phyloP scores from a whole-genome alignment of 805 yeast genomes.

The Metschnikowia anglica region DNA sequence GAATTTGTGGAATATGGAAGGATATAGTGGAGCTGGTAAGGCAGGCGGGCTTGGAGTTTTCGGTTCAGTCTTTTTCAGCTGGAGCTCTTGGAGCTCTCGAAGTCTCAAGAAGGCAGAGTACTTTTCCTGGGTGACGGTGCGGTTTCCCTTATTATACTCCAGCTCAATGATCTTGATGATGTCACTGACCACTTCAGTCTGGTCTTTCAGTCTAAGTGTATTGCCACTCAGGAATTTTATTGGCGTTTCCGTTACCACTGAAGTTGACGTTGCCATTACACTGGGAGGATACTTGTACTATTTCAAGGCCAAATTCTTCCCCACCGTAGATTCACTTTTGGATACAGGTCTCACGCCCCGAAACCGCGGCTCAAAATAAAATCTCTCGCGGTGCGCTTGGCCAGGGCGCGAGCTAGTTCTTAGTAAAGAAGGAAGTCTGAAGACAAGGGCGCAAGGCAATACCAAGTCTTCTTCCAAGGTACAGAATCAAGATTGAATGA shows the following conservation, averaged over 20 bases:
- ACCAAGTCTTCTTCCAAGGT: too few relatives aligned
- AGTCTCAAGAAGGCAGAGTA: slow-evolving; percentile 31
- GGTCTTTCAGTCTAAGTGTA: background rate
- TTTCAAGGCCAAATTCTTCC: slow-evolving; percentile 2
- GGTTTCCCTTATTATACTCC: slow-evolving; percentile 40
- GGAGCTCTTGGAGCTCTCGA: slow-evolving; percentile 20
- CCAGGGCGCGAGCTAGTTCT: too few relatives aligned
- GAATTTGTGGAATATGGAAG: slow-evolving; percentile 37
- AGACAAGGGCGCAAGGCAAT: too few relatives aligned
- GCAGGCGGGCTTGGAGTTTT: slow-evolving; percentile 16
- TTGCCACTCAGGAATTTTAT: background rate
- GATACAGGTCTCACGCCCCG: slow-evolving; percentile 7
- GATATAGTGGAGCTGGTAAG: slow-evolving; percentile 32
- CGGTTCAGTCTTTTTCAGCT: background rate
- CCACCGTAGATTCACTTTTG: slow-evolving; percentile 3
- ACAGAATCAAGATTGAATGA: too few relatives aligned
- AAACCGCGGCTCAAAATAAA: slow-evolving; percentile 6
- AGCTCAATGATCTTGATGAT: slow-evolving; percentile 30
- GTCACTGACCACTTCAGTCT: slow-evolving; percentile 9
- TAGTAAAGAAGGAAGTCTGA: too few relatives aligned
- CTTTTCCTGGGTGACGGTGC: slow-evolving; percentile 38
- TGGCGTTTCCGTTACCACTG: background rate
- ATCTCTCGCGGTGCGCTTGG: too few relatives aligned
- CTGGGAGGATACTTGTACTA: too few relatives aligned
- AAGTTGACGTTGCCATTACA: slow-evolving; percentile 6